Percentiles rank a stretch among this genome's conserved stretches.
Conservation (phyloP, 1,139 yeast species). For the Scheffersomyces illinoinensis region DNA sequence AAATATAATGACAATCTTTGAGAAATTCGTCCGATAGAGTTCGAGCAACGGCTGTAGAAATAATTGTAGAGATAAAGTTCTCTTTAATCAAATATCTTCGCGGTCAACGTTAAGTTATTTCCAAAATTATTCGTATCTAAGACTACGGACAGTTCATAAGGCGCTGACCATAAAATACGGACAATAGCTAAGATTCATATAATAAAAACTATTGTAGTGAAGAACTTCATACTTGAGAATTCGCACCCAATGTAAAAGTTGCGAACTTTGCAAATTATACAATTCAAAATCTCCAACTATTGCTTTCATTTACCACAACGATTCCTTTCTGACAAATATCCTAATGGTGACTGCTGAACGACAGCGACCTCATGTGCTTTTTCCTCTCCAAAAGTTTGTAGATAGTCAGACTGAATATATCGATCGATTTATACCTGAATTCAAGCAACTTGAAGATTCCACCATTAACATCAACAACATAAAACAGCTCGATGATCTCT, state of each 20-base stretch:
- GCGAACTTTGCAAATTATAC: not conserved
- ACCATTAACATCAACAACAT: slow-evolving; percentile 26
- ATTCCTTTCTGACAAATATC: not conserved
- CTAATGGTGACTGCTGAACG: not conserved
- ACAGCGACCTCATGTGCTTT: slow-evolving; percentile 2
- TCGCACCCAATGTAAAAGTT: not conserved
- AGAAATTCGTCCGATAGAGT: slow-evolving; percentile 1
- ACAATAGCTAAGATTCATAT: not conserved
- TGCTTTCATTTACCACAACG: not conserved
- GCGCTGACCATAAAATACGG: not conserved
- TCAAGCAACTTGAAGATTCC: slow-evolving; percentile 13
- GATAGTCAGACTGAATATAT: slow-evolving; percentile 20
- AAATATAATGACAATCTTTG: not conserved
- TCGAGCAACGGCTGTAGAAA: not conserved
- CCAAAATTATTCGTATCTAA: not conserved
- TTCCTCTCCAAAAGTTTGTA: slow-evolving; percentile 6
- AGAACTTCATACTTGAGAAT: not conserved
- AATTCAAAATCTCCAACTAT: not conserved
- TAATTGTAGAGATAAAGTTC: not conserved
- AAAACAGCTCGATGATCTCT: slow-evolving; percentile 30
- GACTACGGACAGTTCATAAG: not conserved
- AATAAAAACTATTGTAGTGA: too few relatives aligned
- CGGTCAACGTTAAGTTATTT: not conserved
- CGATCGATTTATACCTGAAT: slow-evolving; percentile 27
- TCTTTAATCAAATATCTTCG: not conserved